Evolutionary conservation across 1,284 basidiomycete genomes (phyloP), one percentile per base, ranked within the genome.

Genomic region (Melampsora larici-populina): DNA sequence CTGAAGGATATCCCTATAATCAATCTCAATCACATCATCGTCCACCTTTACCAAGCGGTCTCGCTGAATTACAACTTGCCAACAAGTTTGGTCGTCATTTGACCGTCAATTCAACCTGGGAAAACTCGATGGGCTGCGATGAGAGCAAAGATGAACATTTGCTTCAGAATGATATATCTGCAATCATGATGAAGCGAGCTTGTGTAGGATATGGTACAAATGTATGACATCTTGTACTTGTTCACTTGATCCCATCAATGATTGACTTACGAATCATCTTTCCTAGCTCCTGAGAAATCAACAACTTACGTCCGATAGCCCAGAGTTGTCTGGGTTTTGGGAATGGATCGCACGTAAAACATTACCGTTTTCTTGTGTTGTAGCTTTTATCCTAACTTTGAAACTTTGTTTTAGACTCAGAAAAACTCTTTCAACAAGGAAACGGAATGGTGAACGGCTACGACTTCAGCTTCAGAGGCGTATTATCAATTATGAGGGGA

Each of bases 61-160:
- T 74, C 1, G 48, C 71, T 55, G 71, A 65, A 74, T n/a, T 74
- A n/a, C 51, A 64, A 66, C 48, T 74, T 24, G 71, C 62, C 26
- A 74, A 74, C 36, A 74, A 74, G 24, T 74, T 74, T n/a, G 71
- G 71, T 33, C 63, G 71, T 40, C 62, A 65, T 66, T 62, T 74
- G 9, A n/a, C 51, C 1, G 46, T 46, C n/a, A 74, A 64, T 29
- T 31, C 62, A 18, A 18, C 33, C 40, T 31, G 43, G 31, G 40
- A 43, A 43, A 43, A 43, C 13, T 43, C 40, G 40, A 43, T 43
- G 11, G 40, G 40, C 40, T 43, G 5, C 13, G 36, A 33, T 64
- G 63, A 46, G 31, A 62, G 21, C 5, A 29, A n/a, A 33, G 31
- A 40, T 67, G 24, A 66, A 6, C 63, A 65, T 17, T 21, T 58